A percentile compares a stretch with the other conserved stretches of the same genome.
Evolutionary conservation across 257 asterid genomes (phyloP).

Genomic region (Nicotiana paniculata): DNA sequence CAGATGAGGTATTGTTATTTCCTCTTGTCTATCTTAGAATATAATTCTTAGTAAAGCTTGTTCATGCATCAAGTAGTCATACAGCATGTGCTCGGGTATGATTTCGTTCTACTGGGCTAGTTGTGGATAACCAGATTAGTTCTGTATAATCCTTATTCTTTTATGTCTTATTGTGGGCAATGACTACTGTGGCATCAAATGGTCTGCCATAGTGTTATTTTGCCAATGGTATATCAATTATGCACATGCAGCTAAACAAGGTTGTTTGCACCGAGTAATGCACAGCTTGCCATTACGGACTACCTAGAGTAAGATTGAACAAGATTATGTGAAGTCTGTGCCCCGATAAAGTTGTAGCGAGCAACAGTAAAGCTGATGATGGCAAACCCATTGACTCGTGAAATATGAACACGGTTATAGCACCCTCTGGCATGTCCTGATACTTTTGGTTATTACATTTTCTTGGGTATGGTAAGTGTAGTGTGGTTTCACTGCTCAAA

Average conservation of each 20-base stretch:
- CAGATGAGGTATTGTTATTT: neutral
- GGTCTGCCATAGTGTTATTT: neutral
- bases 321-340: neutral
- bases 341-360: neutral
- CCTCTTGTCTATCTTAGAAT: neutral
- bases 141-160: neutral
- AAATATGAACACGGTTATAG: neutral
- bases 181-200: neutral
- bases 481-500: constrained; percentile 3
- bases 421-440: neutral
- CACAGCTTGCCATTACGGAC: neutral
- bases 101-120: neutral
- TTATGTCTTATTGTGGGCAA: neutral
- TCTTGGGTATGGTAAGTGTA: neutral
- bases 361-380: neutral
- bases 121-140: neutral
- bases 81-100: neutral
- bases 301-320: neutral
- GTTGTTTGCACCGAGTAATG: neutral
- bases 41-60: neutral
- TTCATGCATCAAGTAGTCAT: no score
- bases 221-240: neutral
- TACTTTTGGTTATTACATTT: neutral
- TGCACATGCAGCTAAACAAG: neutral
- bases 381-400: neutral